phyloP scores from a whole-genome alignment of 106 monocot species.

The Dendrobium catenatum region DNA sequence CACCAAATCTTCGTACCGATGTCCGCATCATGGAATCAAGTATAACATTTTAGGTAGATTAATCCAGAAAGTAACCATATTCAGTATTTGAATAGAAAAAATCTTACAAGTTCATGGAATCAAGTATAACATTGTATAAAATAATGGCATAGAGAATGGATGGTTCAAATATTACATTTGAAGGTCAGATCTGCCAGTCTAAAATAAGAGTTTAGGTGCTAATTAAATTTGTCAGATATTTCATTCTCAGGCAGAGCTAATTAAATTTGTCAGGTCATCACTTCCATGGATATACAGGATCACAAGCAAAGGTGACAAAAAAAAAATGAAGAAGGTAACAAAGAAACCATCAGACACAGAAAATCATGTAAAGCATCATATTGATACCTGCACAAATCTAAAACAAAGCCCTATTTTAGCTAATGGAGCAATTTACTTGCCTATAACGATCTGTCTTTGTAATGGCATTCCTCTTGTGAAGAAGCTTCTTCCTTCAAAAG shows the following conservation, averaged over 20 bases:
- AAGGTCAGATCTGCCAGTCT: no score
- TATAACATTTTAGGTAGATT: no score
- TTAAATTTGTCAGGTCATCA: neutral
- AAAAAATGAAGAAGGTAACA: neutral
- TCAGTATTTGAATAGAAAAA: no score
- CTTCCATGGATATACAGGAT: neutral
- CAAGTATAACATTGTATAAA: no score
- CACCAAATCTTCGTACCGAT: no score
- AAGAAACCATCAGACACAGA: neutral
- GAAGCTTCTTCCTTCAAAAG: slow-evolving; percentile 40
- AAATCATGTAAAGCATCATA: neutral
- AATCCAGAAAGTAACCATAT: no score
- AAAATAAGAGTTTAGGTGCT: no score
- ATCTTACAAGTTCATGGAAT: no score
- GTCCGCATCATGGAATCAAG: no score
- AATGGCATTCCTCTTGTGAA: neutral
- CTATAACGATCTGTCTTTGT: slow-evolving; percentile 2
- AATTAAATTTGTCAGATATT: no score
- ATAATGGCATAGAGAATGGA: no score
- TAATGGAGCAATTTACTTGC: neutral
- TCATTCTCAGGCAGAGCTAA: neutral
- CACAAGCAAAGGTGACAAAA: neutral
- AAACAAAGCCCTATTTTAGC: neutral
- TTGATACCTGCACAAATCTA: neutral
- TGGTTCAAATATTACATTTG: no score